Conservation (phyloP, 75 land plant species). For the Pinus taeda region DNA sequence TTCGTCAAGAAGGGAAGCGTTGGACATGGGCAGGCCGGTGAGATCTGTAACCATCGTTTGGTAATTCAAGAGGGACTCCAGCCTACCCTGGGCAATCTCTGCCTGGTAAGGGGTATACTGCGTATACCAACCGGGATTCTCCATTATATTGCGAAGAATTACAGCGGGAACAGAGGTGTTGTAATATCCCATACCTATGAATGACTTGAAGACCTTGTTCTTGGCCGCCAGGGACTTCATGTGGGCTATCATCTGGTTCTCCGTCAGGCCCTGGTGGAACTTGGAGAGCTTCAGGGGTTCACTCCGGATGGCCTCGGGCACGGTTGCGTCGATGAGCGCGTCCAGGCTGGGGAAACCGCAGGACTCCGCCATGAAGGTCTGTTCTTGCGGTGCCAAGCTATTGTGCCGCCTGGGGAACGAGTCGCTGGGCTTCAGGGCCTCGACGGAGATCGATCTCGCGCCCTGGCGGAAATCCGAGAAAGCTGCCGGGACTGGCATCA, state of each 20-base stretch:
- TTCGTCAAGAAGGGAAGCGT: slow-evolving; percentile 94
- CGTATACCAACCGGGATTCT: slow-evolving; percentile 99
- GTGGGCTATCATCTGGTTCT: slow-evolving; percentile 90
- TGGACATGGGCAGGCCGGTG: slow-evolving; percentile 96
- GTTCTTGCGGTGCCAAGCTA: slow-evolving; percentile 75
- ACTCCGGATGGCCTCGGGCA: slow-evolving; percentile 72
- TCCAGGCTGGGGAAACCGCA: slow-evolving; percentile 67
- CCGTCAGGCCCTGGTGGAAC: slow-evolving; percentile 76
- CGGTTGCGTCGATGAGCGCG: slow-evolving; percentile 90
- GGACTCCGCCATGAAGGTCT: slow-evolving; percentile 68
- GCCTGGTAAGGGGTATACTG: slow-evolving; percentile 99
- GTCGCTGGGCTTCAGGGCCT: slow-evolving; percentile 77
- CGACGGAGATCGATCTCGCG: slow-evolving; percentile 65
- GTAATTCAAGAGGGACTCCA: slow-evolving; percentile 88
- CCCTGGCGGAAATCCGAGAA: slow-evolving; percentile 4
- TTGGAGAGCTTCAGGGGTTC: slow-evolving; percentile 40
- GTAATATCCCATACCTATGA: slow-evolving; percentile 98
- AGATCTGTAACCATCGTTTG: slow-evolving; percentile 93
- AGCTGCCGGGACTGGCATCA: not conserved
- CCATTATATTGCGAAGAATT: slow-evolving; percentile 89
- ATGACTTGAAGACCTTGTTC: slow-evolving; percentile 89
- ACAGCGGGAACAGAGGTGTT: slow-evolving; percentile 87
- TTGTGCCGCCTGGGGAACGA: slow-evolving; percentile 95
- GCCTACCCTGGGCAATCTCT: slow-evolving; percentile 91
- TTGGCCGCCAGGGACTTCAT: slow-evolving; percentile 75